Conservation (phyloP, 306 rosid genomes). For the Lathyrus sativus region DNA sequence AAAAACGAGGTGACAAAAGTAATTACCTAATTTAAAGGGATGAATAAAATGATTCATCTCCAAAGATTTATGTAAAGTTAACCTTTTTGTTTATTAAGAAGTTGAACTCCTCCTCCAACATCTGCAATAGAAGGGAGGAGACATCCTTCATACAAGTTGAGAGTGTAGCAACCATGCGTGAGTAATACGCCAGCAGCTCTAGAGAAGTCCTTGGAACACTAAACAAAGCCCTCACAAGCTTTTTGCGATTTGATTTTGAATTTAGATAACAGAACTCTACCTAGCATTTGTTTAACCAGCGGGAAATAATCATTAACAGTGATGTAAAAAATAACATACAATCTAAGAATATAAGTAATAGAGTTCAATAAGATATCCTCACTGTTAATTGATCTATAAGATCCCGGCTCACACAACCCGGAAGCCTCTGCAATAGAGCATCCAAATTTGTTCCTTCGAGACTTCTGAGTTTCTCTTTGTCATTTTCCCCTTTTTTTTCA, state of each 20-base stretch:
- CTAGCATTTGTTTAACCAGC: constrained; percentile 47
- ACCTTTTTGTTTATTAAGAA: constrained; percentile 98
- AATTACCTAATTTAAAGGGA: constrained; percentile 34
- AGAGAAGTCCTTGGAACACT: constrained; percentile 97
- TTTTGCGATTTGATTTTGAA: constrained; percentile 87
- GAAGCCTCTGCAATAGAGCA: constrained; percentile 96
- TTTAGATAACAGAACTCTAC: constrained; percentile 97
- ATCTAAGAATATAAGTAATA: constrained; percentile 19
- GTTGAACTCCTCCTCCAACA: constrained; percentile 97
- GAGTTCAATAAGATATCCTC: constrained; percentile 39
- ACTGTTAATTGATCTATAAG: constrained; percentile 98
- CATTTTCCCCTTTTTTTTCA: constrained; percentile 79
- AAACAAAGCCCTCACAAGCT: constrained; percentile 93
- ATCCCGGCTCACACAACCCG: constrained; percentile 98
- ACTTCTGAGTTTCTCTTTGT: constrained; percentile 88
- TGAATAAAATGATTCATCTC: constrained; percentile 1
- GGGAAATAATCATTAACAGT: constrained; percentile 28
- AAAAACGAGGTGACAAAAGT: constrained; percentile 31
- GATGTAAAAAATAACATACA: constrained; percentile 20
- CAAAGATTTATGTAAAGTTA: constrained; percentile 13
- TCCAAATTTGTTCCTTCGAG: constrained; percentile 93
- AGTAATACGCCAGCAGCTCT: constrained; percentile 87
- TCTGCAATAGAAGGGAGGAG: constrained; percentile 75
- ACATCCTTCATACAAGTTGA: constrained; percentile 99
- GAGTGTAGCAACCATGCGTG: constrained; percentile 95